Conservation (phyloP, 2,329 filamentous ascomycete genomes). For the Talaromyces sp. region DNA sequence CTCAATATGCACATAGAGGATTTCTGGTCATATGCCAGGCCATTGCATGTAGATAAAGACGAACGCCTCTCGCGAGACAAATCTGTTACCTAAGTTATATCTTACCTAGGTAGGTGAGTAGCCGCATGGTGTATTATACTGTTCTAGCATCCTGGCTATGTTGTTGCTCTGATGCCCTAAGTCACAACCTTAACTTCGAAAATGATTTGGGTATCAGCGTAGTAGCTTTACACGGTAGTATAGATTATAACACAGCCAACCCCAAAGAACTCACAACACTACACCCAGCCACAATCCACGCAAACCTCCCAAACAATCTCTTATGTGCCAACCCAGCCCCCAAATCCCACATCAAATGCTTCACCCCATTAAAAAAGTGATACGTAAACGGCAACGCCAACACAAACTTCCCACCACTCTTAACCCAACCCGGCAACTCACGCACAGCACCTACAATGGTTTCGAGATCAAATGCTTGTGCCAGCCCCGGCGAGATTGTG, state of each 20-base stretch:
- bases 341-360: slow-evolving; percentile 70
- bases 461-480: slow-evolving; percentile 27
- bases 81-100: not conserved
- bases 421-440: slow-evolving; percentile 57
- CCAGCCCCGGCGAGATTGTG: slow-evolving; percentile 63
- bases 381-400: slow-evolving; percentile 67
- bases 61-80: not conserved
- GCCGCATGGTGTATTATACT: not conserved
- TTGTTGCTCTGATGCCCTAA: too few relatives aligned
- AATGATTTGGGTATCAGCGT: too few relatives aligned
- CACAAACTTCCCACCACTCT: slow-evolving; percentile 59
- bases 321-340: slow-evolving; percentile 62
- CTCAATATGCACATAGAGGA: not conserved
- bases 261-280: slow-evolving; percentile 15
- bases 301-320: slow-evolving; percentile 56
- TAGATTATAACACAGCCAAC: slow-evolving; percentile 8
- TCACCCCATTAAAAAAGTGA: slow-evolving; percentile 67
- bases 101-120: not conserved
- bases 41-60: not conserved
- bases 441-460: slow-evolving; percentile 54
- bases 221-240: too few relatives aligned
- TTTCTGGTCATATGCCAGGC: not conserved
- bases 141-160: not conserved
- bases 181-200: too few relatives aligned
- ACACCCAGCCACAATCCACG: slow-evolving; percentile 23